These are phyloP conservation scores for Magnaporthales sp. DNA, from an alignment of 2,329 filamentous ascomycete species.

Conservation along the genomic window DNA sequence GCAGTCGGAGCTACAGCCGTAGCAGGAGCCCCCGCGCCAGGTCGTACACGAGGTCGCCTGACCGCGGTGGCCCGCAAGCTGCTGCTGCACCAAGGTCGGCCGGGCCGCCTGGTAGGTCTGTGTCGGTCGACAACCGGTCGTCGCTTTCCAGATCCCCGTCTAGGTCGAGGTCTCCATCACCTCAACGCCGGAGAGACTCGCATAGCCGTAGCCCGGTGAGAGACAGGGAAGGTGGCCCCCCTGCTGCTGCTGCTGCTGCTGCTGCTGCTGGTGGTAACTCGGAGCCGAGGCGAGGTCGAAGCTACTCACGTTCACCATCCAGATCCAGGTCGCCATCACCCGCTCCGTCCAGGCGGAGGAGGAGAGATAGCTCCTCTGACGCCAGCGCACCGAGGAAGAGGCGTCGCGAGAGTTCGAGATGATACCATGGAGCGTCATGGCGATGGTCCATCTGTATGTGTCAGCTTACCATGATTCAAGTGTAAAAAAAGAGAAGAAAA, in stretches of 20 bases:
- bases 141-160: constrained; percentile 1
- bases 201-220: constrained; percentile 12
- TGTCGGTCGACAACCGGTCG: not conserved
- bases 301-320: constrained; percentile 9
- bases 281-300: not conserved
- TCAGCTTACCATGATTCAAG: not conserved
- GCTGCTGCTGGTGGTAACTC: not conserved
- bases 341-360: constrained; percentile 10
- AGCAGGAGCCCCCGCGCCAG: constrained; percentile 5
- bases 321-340: constrained; percentile 13
- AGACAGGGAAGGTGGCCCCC: not conserved
- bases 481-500: not conserved
- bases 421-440: not conserved
- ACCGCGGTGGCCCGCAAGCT: not conserved
- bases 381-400: constrained; percentile 15
- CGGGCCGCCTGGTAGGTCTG: not conserved
- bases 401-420: constrained; percentile 8
- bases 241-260: not conserved
- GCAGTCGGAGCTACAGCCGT: constrained; percentile 3
- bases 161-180: constrained; percentile 1
- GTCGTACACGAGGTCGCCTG: constrained; percentile 1
- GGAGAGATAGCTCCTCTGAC: constrained; percentile 13
- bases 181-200: constrained; percentile 5
- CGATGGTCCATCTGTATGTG: not conserved
- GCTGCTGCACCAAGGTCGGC: not conserved